These are phyloP conservation scores for Claviceps maximensis DNA, from an alignment of 2,329 filamentous ascomycete genomes.

Conservation along the genomic window DNA sequence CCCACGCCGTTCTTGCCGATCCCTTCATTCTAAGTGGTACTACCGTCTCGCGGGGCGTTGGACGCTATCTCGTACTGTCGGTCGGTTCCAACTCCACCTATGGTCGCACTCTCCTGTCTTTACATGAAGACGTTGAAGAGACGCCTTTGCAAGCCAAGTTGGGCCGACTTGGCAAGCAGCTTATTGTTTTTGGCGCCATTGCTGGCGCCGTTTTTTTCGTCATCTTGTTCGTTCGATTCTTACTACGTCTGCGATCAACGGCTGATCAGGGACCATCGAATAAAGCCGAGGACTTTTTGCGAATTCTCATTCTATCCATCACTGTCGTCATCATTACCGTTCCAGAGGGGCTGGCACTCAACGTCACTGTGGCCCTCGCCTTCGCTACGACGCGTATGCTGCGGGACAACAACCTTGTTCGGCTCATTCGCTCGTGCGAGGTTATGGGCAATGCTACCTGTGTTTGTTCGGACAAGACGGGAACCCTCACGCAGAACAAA, in stretches of 20 bases:
- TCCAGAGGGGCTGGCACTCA: conserved; percentile 46
- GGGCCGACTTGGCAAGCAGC: conserved; percentile 65
- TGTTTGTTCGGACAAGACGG: conserved; percentile 54
- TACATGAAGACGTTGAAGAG: conserved; percentile 63
- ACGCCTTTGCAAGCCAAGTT: conserved; percentile 69
- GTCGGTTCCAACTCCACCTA: conserved; percentile 62
- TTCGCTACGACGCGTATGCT: conserved; percentile 52
- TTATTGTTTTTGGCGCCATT: conserved; percentile 31
- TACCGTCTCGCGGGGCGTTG: conserved; percentile 63
- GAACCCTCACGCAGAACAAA: conserved; percentile 50
- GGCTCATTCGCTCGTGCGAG: conserved; percentile 44
- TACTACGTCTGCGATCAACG: conserved; percentile 18
- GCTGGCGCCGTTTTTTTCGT: conserved; percentile 30
- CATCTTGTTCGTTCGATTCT: conserved; percentile 26
- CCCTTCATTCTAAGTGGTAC: conserved; percentile 73
- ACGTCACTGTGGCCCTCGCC: conserved; percentile 47
- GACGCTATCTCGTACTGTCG: conserved; percentile 62
- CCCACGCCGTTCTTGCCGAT: conserved; percentile 41
- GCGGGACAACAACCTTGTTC: conserved; percentile 49
- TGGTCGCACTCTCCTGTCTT: conserved; percentile 65
- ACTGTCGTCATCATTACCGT: conserved; percentile 48
- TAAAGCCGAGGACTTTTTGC: conserved; percentile 44
- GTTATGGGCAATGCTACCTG: conserved; percentile 53
- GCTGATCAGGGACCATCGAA: conserved; percentile 28
- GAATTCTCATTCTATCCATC: conserved; percentile 44